phyloP scores from a whole-genome alignment of 1,284 basidiomycete species.

The Athelia sp. region DNA sequence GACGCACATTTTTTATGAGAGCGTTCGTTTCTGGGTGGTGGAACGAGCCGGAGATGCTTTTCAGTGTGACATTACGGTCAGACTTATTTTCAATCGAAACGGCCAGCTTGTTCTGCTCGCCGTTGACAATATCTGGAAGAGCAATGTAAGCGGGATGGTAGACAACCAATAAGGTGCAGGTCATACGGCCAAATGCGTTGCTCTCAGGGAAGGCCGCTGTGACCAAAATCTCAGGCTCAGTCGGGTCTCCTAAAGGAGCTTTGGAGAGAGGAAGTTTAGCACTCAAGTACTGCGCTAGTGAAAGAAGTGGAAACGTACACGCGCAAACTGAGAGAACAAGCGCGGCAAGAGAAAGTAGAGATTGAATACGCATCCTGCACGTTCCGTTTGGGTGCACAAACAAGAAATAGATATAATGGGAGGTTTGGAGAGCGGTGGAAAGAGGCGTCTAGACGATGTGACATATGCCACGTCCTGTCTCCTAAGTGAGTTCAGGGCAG shows the following conservation, averaged over 20 bases:
- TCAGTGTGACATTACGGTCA: slow-evolving; percentile 69
- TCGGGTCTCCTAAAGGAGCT: slow-evolving; percentile 10
- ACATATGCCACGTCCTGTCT: slow-evolving; percentile 1
- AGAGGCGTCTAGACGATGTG: too few relatives aligned
- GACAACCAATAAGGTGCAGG: neutral
- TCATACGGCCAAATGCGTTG: slow-evolving; percentile 82
- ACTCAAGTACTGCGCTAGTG: neutral
- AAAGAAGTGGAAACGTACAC: slow-evolving; percentile 2
- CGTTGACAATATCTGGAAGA: slow-evolving; percentile 75
- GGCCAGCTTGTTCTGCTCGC: slow-evolving; percentile 71
- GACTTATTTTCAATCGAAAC: slow-evolving; percentile 75
- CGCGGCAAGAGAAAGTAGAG: slow-evolving; percentile 24
- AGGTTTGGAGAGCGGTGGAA: too few relatives aligned
- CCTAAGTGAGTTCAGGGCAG: too few relatives aligned
- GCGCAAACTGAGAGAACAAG: slow-evolving; percentile 12
- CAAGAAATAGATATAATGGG: neutral
- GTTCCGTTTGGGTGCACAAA: neutral
- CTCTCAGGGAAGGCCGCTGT: slow-evolving; percentile 68
- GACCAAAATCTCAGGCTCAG: slow-evolving; percentile 52
- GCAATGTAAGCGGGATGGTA: slow-evolving; percentile 7
- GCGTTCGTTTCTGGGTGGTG: slow-evolving; percentile 62
- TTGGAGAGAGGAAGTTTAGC: neutral
- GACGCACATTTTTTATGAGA: slow-evolving; percentile 71
- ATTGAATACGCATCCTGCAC: slow-evolving; percentile 28
- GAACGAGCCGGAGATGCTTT: slow-evolving; percentile 68